Conservation (phyloP, 75 land plant genomes). For the Cupressus sempervirens region DNA sequence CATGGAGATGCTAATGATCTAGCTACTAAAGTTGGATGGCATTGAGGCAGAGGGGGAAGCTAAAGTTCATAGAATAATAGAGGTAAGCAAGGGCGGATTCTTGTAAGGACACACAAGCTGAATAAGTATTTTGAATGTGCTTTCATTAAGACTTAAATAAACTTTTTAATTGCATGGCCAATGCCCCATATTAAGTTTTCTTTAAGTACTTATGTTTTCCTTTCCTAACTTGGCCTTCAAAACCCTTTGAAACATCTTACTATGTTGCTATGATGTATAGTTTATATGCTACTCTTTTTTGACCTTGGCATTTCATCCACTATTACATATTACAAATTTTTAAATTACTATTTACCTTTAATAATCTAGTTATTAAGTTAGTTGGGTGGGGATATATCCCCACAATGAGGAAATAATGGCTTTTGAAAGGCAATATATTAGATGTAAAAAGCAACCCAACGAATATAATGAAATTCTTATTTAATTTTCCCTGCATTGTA, state of each 20-base stretch:
- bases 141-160: not conserved
- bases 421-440: no score
- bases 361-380: no score
- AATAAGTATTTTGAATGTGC: not conserved
- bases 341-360: no score
- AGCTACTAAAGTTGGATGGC: constrained; percentile 75
- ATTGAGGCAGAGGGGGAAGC: constrained; percentile 87
- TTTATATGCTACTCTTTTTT: not conserved
- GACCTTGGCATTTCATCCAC: not conserved
- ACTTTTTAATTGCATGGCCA: not conserved
- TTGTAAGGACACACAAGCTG: not conserved
- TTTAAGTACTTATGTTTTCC: no score
- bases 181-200: not conserved
- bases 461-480: no score
- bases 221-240: no score
- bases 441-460: no score
- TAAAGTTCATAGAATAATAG: constrained; percentile 57
- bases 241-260: no score
- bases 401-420: no score
- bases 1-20: constrained; percentile 71
- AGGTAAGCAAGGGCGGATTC: constrained; percentile 39
- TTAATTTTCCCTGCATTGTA: no score
- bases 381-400: no score
- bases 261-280: not conserved
- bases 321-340: no score